These are phyloP conservation scores for Hippophae gyantsensis DNA, from an alignment of 306 rosid species.

Conservation along the genomic window DNA sequence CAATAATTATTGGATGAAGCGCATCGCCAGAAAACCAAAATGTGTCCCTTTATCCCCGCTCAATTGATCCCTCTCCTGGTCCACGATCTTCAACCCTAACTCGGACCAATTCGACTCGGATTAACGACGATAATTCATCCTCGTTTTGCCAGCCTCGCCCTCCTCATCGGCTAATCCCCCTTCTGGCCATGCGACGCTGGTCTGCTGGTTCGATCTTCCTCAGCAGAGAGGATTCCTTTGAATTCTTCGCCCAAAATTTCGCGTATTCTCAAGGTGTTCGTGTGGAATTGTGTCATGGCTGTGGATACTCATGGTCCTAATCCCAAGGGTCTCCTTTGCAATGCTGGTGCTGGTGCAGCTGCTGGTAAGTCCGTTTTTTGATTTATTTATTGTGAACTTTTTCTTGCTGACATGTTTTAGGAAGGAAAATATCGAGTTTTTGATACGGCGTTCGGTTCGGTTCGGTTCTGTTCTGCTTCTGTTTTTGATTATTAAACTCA, in stretches of 20 bases:
- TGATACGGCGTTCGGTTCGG: background rate
- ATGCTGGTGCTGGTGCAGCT: constrained; percentile 66
- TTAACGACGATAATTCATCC: constrained; percentile 1
- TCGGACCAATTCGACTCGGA: constrained; percentile 13
- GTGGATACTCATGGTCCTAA: constrained; percentile 33
- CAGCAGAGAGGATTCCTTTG: constrained; percentile 50
- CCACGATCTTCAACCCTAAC: constrained; percentile 3
- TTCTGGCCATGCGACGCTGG: constrained; percentile 79
- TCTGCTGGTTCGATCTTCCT: constrained; percentile 39
- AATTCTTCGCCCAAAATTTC: constrained; percentile 12
- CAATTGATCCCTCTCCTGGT: background rate
- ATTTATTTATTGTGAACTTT: background rate
- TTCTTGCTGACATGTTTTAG: background rate
- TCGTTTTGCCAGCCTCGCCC: background rate
- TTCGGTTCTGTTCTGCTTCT: no score
- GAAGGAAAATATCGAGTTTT: background rate
- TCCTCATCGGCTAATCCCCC: constrained; percentile 1
- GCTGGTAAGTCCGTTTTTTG: constrained; percentile 38
- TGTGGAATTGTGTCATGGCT: constrained; percentile 23
- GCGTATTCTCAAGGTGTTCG: constrained; percentile 12
- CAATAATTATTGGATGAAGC: background rate
- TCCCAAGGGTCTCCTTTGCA: constrained; percentile 47
- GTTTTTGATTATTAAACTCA: no score
- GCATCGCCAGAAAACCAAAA: background rate
- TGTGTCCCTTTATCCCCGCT: background rate